These are phyloP conservation scores for Aspergillus pseudoglaucus DNA, from an alignment of 2,329 filamentous ascomycete genomes.

Conservation along the genomic window DNA sequence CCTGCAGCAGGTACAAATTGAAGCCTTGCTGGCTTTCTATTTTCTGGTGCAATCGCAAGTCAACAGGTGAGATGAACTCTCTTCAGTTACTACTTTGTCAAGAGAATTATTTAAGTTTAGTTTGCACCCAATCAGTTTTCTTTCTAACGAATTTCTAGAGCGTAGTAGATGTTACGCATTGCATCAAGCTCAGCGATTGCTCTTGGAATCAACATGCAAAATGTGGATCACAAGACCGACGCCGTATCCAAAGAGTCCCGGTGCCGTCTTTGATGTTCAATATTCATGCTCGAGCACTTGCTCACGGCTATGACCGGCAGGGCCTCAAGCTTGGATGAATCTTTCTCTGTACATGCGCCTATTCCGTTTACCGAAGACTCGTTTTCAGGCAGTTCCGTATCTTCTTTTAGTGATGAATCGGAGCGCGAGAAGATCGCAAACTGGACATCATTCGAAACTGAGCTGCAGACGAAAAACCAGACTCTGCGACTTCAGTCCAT, in stretches of 20 bases:
- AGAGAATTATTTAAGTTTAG: neutral
- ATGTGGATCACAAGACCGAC: conserved; percentile 29
- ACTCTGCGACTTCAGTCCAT: neutral
- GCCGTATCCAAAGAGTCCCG: conserved; percentile 35
- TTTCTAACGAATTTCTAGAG: conserved; percentile 17
- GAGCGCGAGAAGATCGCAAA: neutral
- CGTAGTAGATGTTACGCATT: conserved; percentile 37
- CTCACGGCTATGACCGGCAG: conserved; percentile 39
- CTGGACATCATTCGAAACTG: neutral
- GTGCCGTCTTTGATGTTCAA: conserved; percentile 41
- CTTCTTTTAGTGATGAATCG: conserved; percentile 2
- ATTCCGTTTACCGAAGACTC: neutral
- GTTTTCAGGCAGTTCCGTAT: neutral
- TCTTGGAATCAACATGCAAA: conserved; percentile 39
- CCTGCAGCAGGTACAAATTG: conserved; percentile 39
- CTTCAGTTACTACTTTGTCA: neutral
- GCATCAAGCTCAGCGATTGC: conserved; percentile 36
- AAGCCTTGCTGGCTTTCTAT: conserved; percentile 36
- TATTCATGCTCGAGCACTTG: conserved; percentile 35
- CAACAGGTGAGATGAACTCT: conserved; percentile 28
- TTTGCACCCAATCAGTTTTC: neutral
- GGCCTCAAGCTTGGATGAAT: conserved; percentile 25
- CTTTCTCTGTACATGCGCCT: neutral
- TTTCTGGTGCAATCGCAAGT: conserved; percentile 34
- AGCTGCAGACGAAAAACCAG: neutral